Evolutionary conservation across 768 basidiomycete genomes (phyloP).

Genomic region (Russula dissimulans): DNA sequence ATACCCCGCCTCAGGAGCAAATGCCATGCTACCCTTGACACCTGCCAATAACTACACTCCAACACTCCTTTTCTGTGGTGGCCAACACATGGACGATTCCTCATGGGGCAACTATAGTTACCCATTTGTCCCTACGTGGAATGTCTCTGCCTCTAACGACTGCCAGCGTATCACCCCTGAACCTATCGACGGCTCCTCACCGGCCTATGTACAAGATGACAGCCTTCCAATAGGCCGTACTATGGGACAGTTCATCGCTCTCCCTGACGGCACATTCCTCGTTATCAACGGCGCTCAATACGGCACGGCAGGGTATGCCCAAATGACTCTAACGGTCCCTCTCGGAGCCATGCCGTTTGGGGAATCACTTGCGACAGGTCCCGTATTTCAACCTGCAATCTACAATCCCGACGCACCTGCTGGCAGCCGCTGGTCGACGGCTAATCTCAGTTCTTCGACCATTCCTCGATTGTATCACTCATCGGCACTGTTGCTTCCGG

Average conservation of each 20-base stretch:
- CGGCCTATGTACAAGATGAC: conserved; percentile 63
- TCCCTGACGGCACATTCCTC: conserved; percentile 70
- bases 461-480: conserved; percentile 90
- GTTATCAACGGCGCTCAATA: conserved; percentile 76
- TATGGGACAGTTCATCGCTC: conserved; percentile 88
- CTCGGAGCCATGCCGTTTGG: conserved; percentile 53
- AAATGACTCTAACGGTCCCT: conserved; percentile 29
- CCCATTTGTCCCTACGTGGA: conserved; percentile 67
- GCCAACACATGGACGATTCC: conserved; percentile 63
- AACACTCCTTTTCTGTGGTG: conserved; percentile 87
- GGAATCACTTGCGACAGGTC: conserved; percentile 70
- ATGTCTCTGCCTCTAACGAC: conserved; percentile 56
- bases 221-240: conserved; percentile 64
- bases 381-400: conserved; percentile 68
- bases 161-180: conserved; percentile 86
- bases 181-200: conserved; percentile 53
- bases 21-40: conserved; percentile 85
- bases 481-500: conserved; percentile 79
- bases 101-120: conserved; percentile 71
- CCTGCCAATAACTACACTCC: conserved; percentile 82
- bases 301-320: conserved; percentile 84
- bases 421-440: conserved; percentile 68
- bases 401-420: conserved; percentile 68
- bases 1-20: conserved; percentile 84
- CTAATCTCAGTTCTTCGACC: conserved; percentile 47